Base-by-base conservation (phyloP, 257 asterid genomes). In the Penstemon davidsonii region DNA sequence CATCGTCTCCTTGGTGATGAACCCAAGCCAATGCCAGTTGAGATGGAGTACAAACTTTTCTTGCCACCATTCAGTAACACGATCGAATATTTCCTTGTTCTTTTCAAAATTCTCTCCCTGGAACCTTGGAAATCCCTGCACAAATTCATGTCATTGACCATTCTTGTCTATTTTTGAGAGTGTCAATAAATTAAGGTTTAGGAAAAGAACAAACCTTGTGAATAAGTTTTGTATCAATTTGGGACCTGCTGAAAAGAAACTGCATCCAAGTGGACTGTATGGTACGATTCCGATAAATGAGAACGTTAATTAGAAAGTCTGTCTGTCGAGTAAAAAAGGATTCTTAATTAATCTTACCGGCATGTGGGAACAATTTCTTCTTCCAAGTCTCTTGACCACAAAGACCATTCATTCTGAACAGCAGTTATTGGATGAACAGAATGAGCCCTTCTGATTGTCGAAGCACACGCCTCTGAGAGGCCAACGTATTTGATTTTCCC, bases 401-500 rank as follows among this genome's bases (percentile, higher is more conserved):
- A 72, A 0, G 95, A 89, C 95, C 95, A 89, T 64, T 89, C 96
- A 4, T 74, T 76, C 78, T 89, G 95, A 46, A 87, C 78, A 0
- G 94, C 91, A 52, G 88, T 81, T 73, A 88, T 15, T 0, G 94
- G 91, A 78, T 88, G 96, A 60, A 88, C 79, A 8, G 85, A 86
- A 43, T 88, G 90, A n/a, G 96, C 93, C 79, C 96, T 86, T 79
- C 82, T 80, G 64, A 89, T 87, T 37, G 96, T 85, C 19, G 90
- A 80, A 73, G 88, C 86, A 56, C 84, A 81, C 33, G 96, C 90
- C 84, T 87, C 96, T 0, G 96, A 89, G 43, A 89, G 78, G 47
- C 95, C 96, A 60, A 87, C 74, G 45, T 87, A 85, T 77, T 85
- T 89, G 60, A 87, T 73, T 72, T 87, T 89, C 78, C 96, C 95